phyloP scores from a whole-genome alignment of 2,329 filamentous ascomycete genomes.

The Colletotrichum ledebouriae region DNA sequence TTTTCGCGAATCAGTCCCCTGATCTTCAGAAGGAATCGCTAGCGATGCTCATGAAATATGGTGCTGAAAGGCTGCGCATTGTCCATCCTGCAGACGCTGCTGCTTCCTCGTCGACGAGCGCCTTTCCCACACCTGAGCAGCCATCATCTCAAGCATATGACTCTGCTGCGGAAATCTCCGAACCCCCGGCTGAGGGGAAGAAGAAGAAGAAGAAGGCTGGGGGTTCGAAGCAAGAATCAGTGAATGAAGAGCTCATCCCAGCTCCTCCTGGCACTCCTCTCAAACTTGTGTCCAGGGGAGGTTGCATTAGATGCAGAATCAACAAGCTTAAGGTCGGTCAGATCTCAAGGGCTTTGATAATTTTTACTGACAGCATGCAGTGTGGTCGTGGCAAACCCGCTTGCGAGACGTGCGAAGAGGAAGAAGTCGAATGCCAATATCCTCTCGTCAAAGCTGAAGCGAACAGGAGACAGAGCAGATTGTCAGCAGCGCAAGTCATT shows the following conservation, averaged over 20 bases:
- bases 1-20: constrained; percentile 71
- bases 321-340: constrained; percentile 55
- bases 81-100: constrained; percentile 62
- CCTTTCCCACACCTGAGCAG: constrained; percentile 46
- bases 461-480: constrained; percentile 39
- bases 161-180: constrained; percentile 38
- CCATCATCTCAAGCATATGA: constrained; percentile 23
- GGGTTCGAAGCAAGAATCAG: constrained; percentile 31
- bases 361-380: constrained; percentile 47
- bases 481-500: constrained; percentile 43
- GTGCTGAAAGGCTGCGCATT: constrained; percentile 69
- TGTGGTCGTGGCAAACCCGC: constrained; percentile 57
- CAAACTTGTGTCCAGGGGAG: constrained; percentile 47
- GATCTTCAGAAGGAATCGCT: constrained; percentile 68
- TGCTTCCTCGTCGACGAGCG: constrained; percentile 46
- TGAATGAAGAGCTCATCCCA: constrained; percentile 21
- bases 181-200: constrained; percentile 32
- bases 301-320: constrained; percentile 55
- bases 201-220: constrained; percentile 32
- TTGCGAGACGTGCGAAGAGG: constrained; percentile 54
- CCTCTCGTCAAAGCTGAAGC: constrained; percentile 48
- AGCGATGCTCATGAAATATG: constrained; percentile 68
- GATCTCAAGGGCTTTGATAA: too few relatives aligned
- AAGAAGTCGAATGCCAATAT: constrained; percentile 55
- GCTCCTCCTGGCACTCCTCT: constrained; percentile 21